Evolutionary conservation across 345 rosid genomes (phyloP).

Genomic region (Ricinus communis): DNA sequence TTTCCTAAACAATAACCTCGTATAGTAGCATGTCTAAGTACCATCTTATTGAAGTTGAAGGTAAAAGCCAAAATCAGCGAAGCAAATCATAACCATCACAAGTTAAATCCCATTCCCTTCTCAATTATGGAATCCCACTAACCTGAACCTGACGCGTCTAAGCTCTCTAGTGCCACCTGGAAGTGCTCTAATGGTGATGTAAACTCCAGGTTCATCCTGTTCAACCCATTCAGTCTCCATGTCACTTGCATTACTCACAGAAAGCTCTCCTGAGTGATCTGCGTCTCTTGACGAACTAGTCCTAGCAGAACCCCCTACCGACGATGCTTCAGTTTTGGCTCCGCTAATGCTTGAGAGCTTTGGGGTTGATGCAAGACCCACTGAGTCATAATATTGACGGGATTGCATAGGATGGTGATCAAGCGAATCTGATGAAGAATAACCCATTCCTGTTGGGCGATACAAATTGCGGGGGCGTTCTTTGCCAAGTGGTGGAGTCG

Average conservation of each 20-base stretch:
- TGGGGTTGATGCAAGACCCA: constrained; percentile 64
- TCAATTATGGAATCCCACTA: constrained; percentile 9
- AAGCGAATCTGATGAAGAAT: constrained; percentile 66
- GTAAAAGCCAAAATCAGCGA: neutral
- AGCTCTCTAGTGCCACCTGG: constrained; percentile 85
- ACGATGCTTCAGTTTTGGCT: constrained; percentile 73
- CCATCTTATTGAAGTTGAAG: no score
- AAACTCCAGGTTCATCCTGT: constrained; percentile 94
- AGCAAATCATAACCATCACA: neutral
- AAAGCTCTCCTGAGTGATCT: constrained; percentile 72
- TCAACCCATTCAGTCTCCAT: constrained; percentile 92
- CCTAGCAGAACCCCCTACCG: constrained; percentile 66
- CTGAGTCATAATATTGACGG: constrained; percentile 39
- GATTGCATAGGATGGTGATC: constrained; percentile 55
- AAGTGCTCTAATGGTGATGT: constrained; percentile 75
- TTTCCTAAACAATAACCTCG: neutral
- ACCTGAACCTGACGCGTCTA: constrained; percentile 97
- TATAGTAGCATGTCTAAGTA: no score
- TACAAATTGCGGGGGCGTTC: constrained; percentile 52
- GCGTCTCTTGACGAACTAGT: constrained; percentile 75
- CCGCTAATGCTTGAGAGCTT: constrained; percentile 70
- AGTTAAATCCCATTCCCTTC: neutral
- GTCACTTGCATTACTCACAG: constrained; percentile 91
- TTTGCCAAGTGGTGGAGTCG: constrained; percentile 74
- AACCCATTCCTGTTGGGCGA: constrained; percentile 46